phyloP scores from a whole-genome alignment of 2,329 filamentous ascomycete species.

The Sarocladium kiliense region DNA sequence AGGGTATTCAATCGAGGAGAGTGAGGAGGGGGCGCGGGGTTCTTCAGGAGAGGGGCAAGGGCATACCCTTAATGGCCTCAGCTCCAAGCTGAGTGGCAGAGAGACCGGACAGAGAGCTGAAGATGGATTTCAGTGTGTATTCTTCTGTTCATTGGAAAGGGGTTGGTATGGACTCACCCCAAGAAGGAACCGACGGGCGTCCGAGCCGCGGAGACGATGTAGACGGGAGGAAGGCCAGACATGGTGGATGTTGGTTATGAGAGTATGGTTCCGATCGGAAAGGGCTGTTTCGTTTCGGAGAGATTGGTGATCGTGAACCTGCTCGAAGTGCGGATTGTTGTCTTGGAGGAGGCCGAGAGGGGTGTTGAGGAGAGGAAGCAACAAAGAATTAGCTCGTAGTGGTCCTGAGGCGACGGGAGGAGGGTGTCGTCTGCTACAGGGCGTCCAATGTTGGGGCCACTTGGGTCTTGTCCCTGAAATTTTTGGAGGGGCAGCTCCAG shows the following conservation, averaged over 20 bases:
- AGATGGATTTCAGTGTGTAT: conserved; percentile 15
- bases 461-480: neutral
- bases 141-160: neutral
- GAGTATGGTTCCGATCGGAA: conserved; percentile 7
- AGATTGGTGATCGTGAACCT: neutral
- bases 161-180: conserved; percentile 53
- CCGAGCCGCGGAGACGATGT: conserved; percentile 88
- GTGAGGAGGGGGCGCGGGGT: neutral
- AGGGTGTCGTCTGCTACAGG: no score
- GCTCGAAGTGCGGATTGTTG: neutral
- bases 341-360: no score
- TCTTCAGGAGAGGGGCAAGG: neutral
- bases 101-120: conserved; percentile 81
- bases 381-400: no score
- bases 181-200: conserved; percentile 94
- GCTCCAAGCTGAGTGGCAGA: conserved; percentile 83
- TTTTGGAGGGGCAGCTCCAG: conserved; percentile 6
- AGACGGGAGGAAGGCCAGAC: conserved; percentile 80
- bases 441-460: no score
- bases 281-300: conserved; percentile 5
- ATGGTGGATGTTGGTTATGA: conserved; percentile 42
- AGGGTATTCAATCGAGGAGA: neutral
- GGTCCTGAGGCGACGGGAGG: no score
- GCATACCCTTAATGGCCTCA: conserved; percentile 83
- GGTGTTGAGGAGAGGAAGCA: no score